Conservation (phyloP, 768 basidiomycete species). For the Amanita jacksonii region DNA sequence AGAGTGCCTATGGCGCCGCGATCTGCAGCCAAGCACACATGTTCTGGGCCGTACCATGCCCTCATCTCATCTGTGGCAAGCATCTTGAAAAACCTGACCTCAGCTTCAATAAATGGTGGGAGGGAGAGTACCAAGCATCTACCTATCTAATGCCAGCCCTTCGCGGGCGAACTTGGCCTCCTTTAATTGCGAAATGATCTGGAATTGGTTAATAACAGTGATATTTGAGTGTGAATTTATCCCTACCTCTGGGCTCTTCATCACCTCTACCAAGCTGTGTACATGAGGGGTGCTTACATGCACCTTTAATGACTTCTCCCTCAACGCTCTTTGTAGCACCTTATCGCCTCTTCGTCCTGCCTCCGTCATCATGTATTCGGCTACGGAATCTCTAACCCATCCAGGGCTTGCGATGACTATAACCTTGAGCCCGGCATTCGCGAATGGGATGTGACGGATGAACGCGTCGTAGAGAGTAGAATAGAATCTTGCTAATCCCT, state of each 20-base stretch:
- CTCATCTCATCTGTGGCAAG: slow-evolving; percentile 88
- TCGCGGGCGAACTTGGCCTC: slow-evolving; percentile 97
- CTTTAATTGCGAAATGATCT: slow-evolving; percentile 73
- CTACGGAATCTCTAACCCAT: slow-evolving; percentile 86
- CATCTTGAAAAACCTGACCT: slow-evolving; percentile 91
- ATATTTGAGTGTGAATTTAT: background rate
- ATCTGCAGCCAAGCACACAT: slow-evolving; percentile 86
- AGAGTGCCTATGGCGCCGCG: slow-evolving; percentile 91
- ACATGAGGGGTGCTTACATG: slow-evolving; percentile 93
- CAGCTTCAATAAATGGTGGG: slow-evolving; percentile 5
- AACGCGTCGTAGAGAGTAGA: slow-evolving; percentile 80
- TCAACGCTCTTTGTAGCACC: slow-evolving; percentile 57
- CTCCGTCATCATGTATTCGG: slow-evolving; percentile 76
- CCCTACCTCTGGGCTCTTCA: slow-evolving; percentile 87
- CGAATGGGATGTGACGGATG: slow-evolving; percentile 83
- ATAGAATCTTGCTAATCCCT: slow-evolving; percentile 80
- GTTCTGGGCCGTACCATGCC: slow-evolving; percentile 97
- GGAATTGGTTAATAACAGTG: background rate
- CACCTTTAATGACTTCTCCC: slow-evolving; percentile 82
- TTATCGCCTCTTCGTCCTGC: slow-evolving; percentile 80
- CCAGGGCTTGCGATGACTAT: slow-evolving; percentile 97
- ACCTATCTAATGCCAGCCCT: slow-evolving; percentile 88
- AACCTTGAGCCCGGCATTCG: slow-evolving; percentile 61
- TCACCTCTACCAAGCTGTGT: slow-evolving; percentile 87
- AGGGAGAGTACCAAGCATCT: slow-evolving; percentile 5